Evolutionary conservation across 1,139 yeast species (phyloP).

Genomic region (Sporopachydermia cereana): DNA sequence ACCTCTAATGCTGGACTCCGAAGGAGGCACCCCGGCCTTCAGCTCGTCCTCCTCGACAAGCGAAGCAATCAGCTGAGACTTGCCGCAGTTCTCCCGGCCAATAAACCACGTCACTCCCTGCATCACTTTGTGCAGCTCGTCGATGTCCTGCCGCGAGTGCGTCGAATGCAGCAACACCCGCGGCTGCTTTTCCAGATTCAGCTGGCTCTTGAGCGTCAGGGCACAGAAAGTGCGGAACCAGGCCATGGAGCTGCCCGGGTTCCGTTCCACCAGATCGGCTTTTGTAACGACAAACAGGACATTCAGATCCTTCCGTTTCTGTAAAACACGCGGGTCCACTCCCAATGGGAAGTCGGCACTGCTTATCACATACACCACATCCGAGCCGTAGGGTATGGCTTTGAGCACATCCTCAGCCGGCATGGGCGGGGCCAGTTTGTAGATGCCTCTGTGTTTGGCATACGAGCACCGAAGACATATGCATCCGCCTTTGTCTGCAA

Average conservation of each 20-base stretch:
- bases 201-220: not conserved
- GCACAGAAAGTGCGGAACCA: not conserved
- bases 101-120: not conserved
- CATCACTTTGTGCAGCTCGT: not conserved
- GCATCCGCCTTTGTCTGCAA: not conserved
- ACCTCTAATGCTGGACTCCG: too few relatives aligned
- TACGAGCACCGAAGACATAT: not conserved
- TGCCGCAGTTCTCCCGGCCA: not conserved
- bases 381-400: not conserved
- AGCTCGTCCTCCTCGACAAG: not conserved
- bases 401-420: not conserved
- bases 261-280: not conserved
- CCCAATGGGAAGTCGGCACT: conserved; percentile 1
- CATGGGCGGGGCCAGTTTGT: not conserved
- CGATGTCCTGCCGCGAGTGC: not conserved
- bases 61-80: not conserved
- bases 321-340: not conserved
- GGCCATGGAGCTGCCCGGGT: not conserved
- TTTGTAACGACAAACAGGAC: not conserved
- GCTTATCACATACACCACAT: not conserved
- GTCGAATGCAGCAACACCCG: not conserved
- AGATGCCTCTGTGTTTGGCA: not conserved
- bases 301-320: not conserved
- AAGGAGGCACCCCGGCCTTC: not conserved
- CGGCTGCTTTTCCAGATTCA: not conserved